Evolutionary conservation across 441 rosid species (phyloP).

Genomic region (Manihot esculenta): DNA sequence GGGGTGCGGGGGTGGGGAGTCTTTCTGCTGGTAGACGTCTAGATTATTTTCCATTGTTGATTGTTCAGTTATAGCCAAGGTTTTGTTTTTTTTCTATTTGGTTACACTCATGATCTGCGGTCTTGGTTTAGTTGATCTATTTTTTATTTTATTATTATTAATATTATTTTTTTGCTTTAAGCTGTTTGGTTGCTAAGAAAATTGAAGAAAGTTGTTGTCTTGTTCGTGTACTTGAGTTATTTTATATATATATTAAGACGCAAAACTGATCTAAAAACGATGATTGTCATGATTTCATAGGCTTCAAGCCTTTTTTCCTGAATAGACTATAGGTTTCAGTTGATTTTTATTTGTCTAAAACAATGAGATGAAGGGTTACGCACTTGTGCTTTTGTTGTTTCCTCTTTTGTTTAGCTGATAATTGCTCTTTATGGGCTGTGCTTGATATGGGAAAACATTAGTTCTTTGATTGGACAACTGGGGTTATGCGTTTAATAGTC

Average conservation of each 20-base stretch:
- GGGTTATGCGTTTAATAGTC: not conserved
- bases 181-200: not conserved
- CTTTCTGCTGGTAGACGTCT: not conserved
- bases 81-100: not conserved
- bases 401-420: not conserved
- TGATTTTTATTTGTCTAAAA: not conserved
- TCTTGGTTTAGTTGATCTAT: not conserved
- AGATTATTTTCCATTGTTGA: not conserved
- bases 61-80: not conserved
- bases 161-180: not conserved
- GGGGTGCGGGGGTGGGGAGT: too few relatives aligned
- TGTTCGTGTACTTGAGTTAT: too few relatives aligned
- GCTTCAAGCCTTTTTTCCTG: not conserved
- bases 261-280: not conserved
- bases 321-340: not conserved
- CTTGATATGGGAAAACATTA: not conserved
- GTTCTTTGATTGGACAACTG: not conserved
- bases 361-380: not conserved
- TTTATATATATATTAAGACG: too few relatives aligned
- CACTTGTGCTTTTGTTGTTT: not conserved
- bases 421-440: not conserved
- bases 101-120: not conserved
- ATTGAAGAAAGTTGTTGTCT: not conserved
- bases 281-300: not conserved
- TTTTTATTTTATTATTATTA: not conserved